phyloP scores from a whole-genome alignment of 2,329 filamentous ascomycete species.

The Madurella mycetomatis region DNA sequence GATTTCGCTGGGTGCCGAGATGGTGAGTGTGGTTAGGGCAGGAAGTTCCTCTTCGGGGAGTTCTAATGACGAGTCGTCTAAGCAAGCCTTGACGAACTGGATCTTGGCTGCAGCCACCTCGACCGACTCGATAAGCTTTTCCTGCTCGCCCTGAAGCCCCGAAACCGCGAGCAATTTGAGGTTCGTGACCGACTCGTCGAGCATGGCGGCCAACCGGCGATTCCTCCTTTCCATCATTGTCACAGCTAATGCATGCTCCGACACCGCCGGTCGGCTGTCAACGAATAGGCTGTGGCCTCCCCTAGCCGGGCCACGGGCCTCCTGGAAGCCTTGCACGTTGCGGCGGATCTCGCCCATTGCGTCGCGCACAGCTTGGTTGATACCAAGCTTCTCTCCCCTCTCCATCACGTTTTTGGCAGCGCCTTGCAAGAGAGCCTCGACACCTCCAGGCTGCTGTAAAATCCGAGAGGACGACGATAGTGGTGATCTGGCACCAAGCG shows the following conservation, averaged over 20 bases:
- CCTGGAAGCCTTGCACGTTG: constrained; percentile 66
- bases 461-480: constrained; percentile 46
- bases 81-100: constrained; percentile 59
- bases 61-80: constrained; percentile 46
- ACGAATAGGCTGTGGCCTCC: constrained; percentile 34
- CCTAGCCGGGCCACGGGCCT: constrained; percentile 43
- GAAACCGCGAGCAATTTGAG: constrained; percentile 57
- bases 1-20: constrained; percentile 21
- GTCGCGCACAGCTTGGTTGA: constrained; percentile 76
- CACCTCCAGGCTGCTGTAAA: constrained; percentile 50
- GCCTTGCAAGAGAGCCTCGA: constrained; percentile 70
- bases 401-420: constrained; percentile 72
- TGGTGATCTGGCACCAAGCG: constrained; percentile 40
- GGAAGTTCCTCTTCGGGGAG: constrained; percentile 31
- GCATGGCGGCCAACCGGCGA: constrained; percentile 60
- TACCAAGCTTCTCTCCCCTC: constrained; percentile 68
- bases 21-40: constrained; percentile 18
- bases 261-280: constrained; percentile 28
- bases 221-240: constrained; percentile 61
- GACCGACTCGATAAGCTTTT: constrained; percentile 48
- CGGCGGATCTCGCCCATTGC: constrained; percentile 75
- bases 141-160: constrained; percentile 43
- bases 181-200: constrained; percentile 61
- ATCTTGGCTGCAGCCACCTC: constrained; percentile 59
- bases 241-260: constrained; percentile 33